Evolutionary conservation across 1,284 basidiomycete genomes (phyloP), one percentile per base, ranked within the genome.

Genomic region (Melanopsichium pennsylvanicum): DNA sequence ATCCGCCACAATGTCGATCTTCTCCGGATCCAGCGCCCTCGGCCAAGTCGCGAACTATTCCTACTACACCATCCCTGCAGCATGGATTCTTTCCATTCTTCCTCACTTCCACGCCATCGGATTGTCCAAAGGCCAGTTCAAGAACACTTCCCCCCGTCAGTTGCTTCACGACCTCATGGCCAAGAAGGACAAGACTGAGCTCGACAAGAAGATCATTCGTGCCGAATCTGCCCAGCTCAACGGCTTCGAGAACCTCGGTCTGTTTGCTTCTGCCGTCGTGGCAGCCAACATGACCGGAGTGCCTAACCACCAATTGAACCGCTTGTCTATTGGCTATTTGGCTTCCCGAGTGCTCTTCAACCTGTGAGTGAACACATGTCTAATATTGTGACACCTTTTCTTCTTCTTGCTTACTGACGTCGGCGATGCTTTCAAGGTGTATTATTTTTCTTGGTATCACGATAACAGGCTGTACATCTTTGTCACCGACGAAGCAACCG

Each of bases 261-360:
- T 63, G 36, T 69, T 60, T 25, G 66, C 60, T 5, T 54, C 66
- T 6, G 60, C 50, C n/a, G 48, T 69, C 4, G 55, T 78, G 10
- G 70, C 74, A 1, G 76, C 68, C 15, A 78, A 75, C 52, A 22
- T 59, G 4, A 74, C 74, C 22, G 43, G 48, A 5, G 64, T 78
- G 6, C 75, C 75, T n/a, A 38, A 37, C 29, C 39, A 47, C 16
- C 47, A 63, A 46, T 51, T 78, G n/a, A 75, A 76, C 60, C 39
- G 49, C 34, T 33, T 73, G 23, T 59, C 73, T 10, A 43, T 44
- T 26, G 55, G 42, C 5, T 76, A 76, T 60, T 39, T 78, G 29
- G 50, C 34, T n/a, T 52, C 56, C 16, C 41, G 75, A 11, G 51
- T 64, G 12, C 3, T 70, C n/a, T 78, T 60, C 63, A 74, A 66